Percentiles rank a stretch among this genome's conserved stretches.
Evolutionary conservation across 306 rosid genomes (phyloP).

Genomic region (Pyrus pyrifolia): DNA sequence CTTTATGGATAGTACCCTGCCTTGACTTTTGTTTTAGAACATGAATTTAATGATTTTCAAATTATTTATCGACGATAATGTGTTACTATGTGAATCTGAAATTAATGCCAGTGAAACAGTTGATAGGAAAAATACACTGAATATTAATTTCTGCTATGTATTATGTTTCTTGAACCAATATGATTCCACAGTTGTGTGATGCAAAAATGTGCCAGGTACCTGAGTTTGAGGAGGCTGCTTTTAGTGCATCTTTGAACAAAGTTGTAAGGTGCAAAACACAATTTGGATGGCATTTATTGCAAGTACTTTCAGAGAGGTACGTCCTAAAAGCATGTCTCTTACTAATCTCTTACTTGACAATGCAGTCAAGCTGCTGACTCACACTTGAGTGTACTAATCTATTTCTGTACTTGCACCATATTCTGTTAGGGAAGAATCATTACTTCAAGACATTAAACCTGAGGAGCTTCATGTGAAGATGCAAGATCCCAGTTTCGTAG

Average conservation of each 20-base stretch:
- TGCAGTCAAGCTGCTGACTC: constrained; percentile 1
- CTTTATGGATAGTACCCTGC: neutral
- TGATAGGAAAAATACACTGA: neutral
- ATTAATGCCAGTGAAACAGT: neutral
- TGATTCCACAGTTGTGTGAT: constrained; percentile 17
- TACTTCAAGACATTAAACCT: constrained; percentile 72
- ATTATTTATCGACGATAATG: neutral
- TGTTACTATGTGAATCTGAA: neutral
- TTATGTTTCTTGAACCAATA: constrained; percentile 6
- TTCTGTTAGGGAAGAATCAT: constrained; percentile 57
- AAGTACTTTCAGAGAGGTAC: constrained; percentile 47
- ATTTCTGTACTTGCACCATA: constrained; percentile 12
- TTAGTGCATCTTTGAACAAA: constrained; percentile 77
- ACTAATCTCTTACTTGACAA: constrained; percentile 5
- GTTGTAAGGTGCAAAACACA: constrained; percentile 82
- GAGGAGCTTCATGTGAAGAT: constrained; percentile 55
- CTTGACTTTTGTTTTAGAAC: neutral
- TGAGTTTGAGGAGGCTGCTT: constrained; percentile 96
- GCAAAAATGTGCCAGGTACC: constrained; percentile 58
- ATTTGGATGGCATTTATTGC: constrained; percentile 95
- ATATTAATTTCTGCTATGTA: neutral
- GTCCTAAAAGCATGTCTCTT: constrained; percentile 4
- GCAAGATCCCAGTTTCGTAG: constrained; percentile 65
- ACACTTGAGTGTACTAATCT: constrained; percentile 8
- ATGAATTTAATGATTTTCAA: neutral